Conservation (phyloP, 768 basidiomycete species). For the Amanita inopinata region DNA sequence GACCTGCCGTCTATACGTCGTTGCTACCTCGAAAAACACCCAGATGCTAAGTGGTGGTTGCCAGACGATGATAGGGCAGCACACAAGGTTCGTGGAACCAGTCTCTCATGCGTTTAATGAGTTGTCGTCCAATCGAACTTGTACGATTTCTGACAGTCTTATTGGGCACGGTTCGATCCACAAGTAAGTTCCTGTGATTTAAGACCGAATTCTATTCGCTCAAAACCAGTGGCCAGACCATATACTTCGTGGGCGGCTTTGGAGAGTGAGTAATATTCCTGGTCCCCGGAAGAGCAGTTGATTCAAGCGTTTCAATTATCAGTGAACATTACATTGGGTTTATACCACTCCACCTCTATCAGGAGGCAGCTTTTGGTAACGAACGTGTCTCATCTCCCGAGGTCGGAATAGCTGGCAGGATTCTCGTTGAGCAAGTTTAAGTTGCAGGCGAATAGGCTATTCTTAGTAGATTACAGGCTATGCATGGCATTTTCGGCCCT, state of each 20-base stretch:
- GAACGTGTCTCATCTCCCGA: background rate
- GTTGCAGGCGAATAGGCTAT: too few relatives aligned
- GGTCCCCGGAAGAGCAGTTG: too few relatives aligned
- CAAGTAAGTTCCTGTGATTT: constrained; percentile 27
- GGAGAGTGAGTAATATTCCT: constrained; percentile 26
- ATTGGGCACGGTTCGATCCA: constrained; percentile 48
- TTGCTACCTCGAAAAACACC: constrained; percentile 37
- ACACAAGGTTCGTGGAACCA: constrained; percentile 26
- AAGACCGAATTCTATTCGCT: background rate
- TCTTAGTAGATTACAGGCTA: too few relatives aligned
- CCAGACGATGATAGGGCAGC: constrained; percentile 35
- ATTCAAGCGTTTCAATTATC: constrained; percentile 8
- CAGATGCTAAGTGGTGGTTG: constrained; percentile 42
- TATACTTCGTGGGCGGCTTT: constrained; percentile 49
- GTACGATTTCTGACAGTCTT: constrained; percentile 25
- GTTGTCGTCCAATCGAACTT: too few relatives aligned
- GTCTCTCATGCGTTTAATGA: background rate
- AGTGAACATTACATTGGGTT: constrained; percentile 43
- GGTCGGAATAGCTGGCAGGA: constrained; percentile 8
- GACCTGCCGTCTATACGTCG: constrained; percentile 23
- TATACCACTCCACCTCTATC: constrained; percentile 37
- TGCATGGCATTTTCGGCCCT: too few relatives aligned
- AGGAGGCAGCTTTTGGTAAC: constrained; percentile 14
- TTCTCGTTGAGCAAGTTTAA: constrained; percentile 8
- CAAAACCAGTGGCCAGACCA: constrained; percentile 21